These are phyloP conservation scores for Pterocarpus macrocarpus DNA, from an alignment of 306 rosid genomes.

Conservation along the genomic window DNA sequence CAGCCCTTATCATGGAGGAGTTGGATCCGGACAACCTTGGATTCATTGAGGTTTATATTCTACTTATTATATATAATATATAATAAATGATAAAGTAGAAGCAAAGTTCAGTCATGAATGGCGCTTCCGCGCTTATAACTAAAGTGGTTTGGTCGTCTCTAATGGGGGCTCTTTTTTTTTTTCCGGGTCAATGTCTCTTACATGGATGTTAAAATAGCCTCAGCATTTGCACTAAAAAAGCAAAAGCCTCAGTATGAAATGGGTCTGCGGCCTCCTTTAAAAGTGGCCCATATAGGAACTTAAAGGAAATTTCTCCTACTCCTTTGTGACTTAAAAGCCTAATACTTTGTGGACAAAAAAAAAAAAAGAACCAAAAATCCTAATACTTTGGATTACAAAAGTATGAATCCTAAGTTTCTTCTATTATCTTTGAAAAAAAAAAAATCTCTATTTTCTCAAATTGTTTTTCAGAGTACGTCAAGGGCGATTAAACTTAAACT, in stretches of 20 bases:
- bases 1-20: conserved; percentile 94
- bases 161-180: no score
- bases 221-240: not conserved
- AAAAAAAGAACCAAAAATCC: no score
- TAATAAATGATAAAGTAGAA: not conserved
- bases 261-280: not conserved
- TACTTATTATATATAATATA: not conserved
- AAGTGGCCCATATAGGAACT: not conserved
- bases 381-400: no score
- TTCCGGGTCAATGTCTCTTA: not conserved
- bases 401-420: no score
- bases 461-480: no score
- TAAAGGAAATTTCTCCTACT: not conserved
- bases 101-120: not conserved
- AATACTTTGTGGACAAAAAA: no score
- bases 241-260: not conserved
- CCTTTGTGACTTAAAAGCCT: no score
- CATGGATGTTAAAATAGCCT: not conserved
- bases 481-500: no score
- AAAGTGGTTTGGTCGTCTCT: not conserved
- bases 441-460: no score
- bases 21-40: conserved; percentile 85
- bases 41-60: conserved; percentile 69
- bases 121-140: not conserved
- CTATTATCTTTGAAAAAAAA: no score